Conservation (phyloP, 2,329 filamentous ascomycete genomes). For the Talaromyces sp. region DNA sequence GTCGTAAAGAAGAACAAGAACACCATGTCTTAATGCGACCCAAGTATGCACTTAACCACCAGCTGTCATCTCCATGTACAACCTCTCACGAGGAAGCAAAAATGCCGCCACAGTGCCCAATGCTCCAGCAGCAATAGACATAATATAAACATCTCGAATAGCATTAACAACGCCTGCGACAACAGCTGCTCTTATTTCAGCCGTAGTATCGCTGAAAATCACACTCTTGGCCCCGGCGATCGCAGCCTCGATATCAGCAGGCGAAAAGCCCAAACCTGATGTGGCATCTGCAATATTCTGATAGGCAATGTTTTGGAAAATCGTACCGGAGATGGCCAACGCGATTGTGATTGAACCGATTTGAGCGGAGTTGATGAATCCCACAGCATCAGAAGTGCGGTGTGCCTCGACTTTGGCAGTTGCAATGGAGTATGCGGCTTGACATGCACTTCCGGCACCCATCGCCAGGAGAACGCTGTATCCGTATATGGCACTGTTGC, state of each 20-base stretch:
- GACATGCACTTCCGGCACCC: neutral
- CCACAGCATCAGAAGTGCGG: slow-evolving; percentile 2
- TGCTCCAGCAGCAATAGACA: slow-evolving; percentile 7
- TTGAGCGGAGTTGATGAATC: slow-evolving; percentile 17
- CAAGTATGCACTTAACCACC: slow-evolving; percentile 3
- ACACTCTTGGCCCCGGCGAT: slow-evolving; percentile 10
- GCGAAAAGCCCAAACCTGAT: neutral
- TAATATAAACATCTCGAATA: slow-evolving; percentile 7
- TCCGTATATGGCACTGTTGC: slow-evolving; percentile 27
- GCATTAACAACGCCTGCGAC: neutral
- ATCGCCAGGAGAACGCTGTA: slow-evolving; percentile 17
- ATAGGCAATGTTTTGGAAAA: slow-evolving; percentile 13
- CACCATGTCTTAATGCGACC: neutral
- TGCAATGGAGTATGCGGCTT: slow-evolving; percentile 16
- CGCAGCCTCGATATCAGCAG: slow-evolving; percentile 10
- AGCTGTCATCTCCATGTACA: slow-evolving; percentile 7
- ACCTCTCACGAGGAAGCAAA: slow-evolving; percentile 10
- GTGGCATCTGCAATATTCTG: neutral
- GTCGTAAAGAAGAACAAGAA: neutral
- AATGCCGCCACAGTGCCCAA: neutral
- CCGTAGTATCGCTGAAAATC: slow-evolving; percentile 9
- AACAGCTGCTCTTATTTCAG: slow-evolving; percentile 5
- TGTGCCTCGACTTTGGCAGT: neutral
- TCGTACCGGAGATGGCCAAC: slow-evolving; percentile 7
- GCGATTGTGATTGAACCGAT: slow-evolving; percentile 5